Base-by-base conservation (phyloP, 1,284 basidiomycete species). In the Cryptococcus deneoformans region DNA sequence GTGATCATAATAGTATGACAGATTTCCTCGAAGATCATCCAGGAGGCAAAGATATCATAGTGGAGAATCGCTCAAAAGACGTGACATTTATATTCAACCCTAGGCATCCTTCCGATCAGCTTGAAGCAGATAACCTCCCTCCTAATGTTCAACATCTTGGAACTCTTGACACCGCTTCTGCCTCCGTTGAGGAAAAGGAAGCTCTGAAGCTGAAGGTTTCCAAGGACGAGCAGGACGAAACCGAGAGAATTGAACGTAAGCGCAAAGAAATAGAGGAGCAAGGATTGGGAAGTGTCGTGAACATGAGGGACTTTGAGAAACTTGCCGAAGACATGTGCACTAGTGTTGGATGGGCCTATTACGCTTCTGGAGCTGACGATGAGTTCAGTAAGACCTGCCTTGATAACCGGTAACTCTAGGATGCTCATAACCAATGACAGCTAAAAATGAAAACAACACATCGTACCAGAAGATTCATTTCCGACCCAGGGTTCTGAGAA, bases 401-500 rank as follows among this genome's bases (percentile, higher is more conserved):
- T 44, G 36, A 35, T 24, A 6, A 12, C 11, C 20, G 14, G 42
- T 47, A 47, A 9, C 12, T 39, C 16, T 35, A 35, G 16, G 8
- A 20, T 39, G n/a, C 45, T 55, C 42, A 57, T 39, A 12, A 9
- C 39, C 11, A 9, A 43, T 16, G 11, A 38, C 54, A 75, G 76
- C 77, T 34, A 76, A 72, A 76, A 72, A 45, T 61, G 75, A 89
- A 71, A 92, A 92, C 65, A 81, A 82, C 42, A 80, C 83, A 16
- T 87, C 88, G 7, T 94, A 90, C 75, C 82, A 83, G 50, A 84
- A 89, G 35, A 87, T 92, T 73, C 89, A 88, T 70, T 93, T 95
- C 77, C 82, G 85, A 58, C 86, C 92, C 2, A 83, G 91, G 39
- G 85, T 95, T 34, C 84, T 93, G 79, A 83, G 84, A 29, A 79